These are phyloP conservation scores for Naganishia antarctica DNA, from an alignment of 768 basidiomycete species.

Conservation along the genomic window DNA sequence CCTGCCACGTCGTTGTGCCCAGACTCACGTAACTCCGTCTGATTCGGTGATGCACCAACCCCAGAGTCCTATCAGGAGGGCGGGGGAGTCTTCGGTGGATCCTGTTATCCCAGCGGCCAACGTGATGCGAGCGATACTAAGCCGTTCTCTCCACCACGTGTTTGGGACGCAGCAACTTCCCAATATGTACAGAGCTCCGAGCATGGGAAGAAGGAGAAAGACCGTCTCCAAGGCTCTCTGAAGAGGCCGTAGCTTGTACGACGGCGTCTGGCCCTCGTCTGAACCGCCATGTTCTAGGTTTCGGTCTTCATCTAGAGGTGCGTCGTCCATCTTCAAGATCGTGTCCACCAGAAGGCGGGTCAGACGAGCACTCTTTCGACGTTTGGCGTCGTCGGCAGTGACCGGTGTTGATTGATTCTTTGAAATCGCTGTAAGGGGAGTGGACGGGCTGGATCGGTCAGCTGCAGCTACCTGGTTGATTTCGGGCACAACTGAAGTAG, in stretches of 20 bases:
- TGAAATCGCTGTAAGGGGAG: background rate
- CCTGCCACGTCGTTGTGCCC: too few relatives aligned
- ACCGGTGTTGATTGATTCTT: background rate
- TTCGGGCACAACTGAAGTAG: too few relatives aligned
- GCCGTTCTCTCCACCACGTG: slow-evolving; percentile 19
- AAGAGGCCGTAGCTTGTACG: background rate
- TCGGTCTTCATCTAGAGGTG: background rate
- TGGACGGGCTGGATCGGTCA: too few relatives aligned
- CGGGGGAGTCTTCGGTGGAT: background rate
- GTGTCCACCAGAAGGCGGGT: slow-evolving; percentile 6
- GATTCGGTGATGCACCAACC: slow-evolving; percentile 18
- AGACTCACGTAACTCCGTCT: slow-evolving; percentile 5
- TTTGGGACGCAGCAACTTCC: slow-evolving; percentile 19
- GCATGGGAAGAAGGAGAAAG: slow-evolving; percentile 15
- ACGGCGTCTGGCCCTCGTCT: background rate
- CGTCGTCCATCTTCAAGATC: background rate
- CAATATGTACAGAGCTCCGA: slow-evolving; percentile 16
- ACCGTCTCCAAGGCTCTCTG: background rate
- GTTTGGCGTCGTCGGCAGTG: background rate
- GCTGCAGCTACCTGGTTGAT: too few relatives aligned
- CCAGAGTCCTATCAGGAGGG: slow-evolving; percentile 11
- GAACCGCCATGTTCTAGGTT: background rate
- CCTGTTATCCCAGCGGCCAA: background rate
- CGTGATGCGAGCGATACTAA: slow-evolving; percentile 16
- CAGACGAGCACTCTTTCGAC: background rate